Evolutionary conservation across 2,329 filamentous ascomycete genomes (phyloP).

Genomic region (Cyphellophora europaea): DNA sequence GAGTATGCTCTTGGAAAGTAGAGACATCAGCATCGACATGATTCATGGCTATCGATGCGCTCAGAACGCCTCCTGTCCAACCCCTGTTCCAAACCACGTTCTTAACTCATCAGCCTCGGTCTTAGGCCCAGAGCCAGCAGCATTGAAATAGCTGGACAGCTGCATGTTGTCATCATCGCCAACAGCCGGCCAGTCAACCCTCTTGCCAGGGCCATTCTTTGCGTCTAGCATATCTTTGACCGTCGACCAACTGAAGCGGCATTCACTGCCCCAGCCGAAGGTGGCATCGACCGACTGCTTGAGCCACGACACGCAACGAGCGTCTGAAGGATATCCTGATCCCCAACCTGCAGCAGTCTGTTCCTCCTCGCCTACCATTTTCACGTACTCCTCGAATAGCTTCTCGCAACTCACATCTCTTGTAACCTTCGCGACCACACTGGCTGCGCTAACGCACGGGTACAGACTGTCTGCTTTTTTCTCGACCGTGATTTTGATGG

Average conservation of each 20-base stretch:
- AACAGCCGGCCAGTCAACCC: slow-evolving; percentile 74
- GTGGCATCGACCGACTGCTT: slow-evolving; percentile 80
- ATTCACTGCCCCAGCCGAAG: slow-evolving; percentile 92
- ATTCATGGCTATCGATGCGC: slow-evolving; percentile 1
- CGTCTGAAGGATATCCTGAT: slow-evolving; percentile 87
- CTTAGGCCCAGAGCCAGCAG: slow-evolving; percentile 29
- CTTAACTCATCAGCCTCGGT: slow-evolving; percentile 61
- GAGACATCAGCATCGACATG: too few relatives aligned
- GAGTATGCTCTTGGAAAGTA: too few relatives aligned
- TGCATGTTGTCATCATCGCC: slow-evolving; percentile 59
- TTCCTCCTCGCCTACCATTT: slow-evolving; percentile 16
- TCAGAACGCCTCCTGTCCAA: slow-evolving; percentile 18
- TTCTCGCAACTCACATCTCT: slow-evolving; percentile 81
- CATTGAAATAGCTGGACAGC: slow-evolving; percentile 63
- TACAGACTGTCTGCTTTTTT: slow-evolving; percentile 92
- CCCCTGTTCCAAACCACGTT: slow-evolving; percentile 86
- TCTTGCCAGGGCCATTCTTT: slow-evolving; percentile 51
- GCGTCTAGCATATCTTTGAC: slow-evolving; percentile 81
- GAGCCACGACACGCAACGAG: slow-evolving; percentile 70
- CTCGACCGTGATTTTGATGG: slow-evolving; percentile 62
- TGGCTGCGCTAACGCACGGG: slow-evolving; percentile 86
- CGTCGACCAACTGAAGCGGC: slow-evolving; percentile 91
- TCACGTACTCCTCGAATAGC: slow-evolving; percentile 51
- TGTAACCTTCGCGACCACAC: slow-evolving; percentile 92
- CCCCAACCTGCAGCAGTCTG: slow-evolving; percentile 56